These are phyloP conservation scores for Zizania latifolia DNA, from an alignment of 176 grass and related monocot genomes.

Conservation along the genomic window DNA sequence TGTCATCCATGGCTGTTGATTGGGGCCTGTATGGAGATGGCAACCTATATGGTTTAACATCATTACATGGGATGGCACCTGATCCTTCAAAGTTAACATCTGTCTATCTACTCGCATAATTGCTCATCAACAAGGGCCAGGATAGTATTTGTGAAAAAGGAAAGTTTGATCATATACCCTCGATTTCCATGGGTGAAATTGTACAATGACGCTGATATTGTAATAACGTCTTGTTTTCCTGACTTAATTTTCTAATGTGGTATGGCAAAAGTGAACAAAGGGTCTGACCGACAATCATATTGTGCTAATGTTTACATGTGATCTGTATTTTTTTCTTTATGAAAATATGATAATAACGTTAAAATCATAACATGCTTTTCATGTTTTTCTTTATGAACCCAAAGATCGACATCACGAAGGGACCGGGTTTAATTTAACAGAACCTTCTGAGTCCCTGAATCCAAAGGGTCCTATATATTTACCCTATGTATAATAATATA, in stretches of 20 bases:
- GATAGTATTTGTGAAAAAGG: background rate
- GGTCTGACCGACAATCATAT: background rate
- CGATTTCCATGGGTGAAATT: no score
- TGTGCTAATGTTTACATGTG: background rate
- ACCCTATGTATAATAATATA: no score
- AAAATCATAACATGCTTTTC: background rate
- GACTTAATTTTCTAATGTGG: background rate
- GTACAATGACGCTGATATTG: background rate
- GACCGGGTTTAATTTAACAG: background rate
- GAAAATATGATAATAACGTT: background rate
- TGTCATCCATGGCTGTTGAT: background rate
- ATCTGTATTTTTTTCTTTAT: background rate
- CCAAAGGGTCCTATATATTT: no score
- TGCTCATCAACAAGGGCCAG: background rate
- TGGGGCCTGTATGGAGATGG: background rate
- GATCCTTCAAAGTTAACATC: background rate
- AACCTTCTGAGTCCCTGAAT: background rate
- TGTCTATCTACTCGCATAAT: background rate
- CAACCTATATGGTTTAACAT: background rate
- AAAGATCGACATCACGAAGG: background rate
- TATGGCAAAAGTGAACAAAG: background rate
- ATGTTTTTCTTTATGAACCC: background rate
- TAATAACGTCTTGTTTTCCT: background rate
- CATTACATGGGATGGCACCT: background rate
- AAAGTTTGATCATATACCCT: no score